phyloP scores from a whole-genome alignment of 192 early-diverging fungal species.

The Powellomyces hirtus region DNA sequence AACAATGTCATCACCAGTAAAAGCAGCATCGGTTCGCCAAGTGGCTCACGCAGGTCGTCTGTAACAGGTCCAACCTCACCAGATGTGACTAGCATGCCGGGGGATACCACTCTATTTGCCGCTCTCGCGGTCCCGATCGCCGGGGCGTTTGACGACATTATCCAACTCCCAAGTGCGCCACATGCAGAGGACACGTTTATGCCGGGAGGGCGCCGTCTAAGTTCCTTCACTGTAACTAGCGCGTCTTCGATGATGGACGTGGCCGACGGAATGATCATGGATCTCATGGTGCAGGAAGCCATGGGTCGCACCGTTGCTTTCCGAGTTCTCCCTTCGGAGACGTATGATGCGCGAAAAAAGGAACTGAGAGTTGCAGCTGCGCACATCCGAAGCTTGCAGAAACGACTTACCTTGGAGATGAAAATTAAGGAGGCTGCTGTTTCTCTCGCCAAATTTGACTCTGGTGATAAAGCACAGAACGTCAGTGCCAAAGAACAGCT shows the following conservation, averaged over 20 bases:
- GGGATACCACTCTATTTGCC: background rate
- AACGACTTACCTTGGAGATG: conserved; percentile 39
- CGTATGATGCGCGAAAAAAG: conserved; percentile 40
- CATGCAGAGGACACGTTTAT: background rate
- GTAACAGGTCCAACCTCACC: too few species aligned
- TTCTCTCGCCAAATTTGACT: conserved; percentile 28
- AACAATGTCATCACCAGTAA: too few species aligned
- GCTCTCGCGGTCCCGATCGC: background rate
- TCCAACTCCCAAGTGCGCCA: background rate
- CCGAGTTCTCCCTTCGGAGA: conserved; percentile 28
- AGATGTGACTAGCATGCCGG: too few species aligned
- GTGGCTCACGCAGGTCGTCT: too few species aligned
- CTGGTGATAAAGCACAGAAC: conserved; percentile 18
- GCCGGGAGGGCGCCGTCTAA: conserved; percentile 9
- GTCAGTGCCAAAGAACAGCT: conserved; percentile 33
- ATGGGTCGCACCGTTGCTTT: conserved; percentile 33
- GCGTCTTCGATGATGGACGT: conserved; percentile 2
- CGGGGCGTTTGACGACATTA: background rate
- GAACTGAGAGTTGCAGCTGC: conserved; percentile 23
- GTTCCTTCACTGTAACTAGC: background rate
- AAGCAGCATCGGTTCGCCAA: too few species aligned
- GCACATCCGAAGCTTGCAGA: conserved; percentile 36
- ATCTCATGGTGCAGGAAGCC: conserved; percentile 35
- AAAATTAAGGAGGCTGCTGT: conserved; percentile 45
- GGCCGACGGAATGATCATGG: conserved; percentile 25